Evolutionary conservation across 441 rosid species (phyloP).

Genomic region (Capsella rubella): DNA sequence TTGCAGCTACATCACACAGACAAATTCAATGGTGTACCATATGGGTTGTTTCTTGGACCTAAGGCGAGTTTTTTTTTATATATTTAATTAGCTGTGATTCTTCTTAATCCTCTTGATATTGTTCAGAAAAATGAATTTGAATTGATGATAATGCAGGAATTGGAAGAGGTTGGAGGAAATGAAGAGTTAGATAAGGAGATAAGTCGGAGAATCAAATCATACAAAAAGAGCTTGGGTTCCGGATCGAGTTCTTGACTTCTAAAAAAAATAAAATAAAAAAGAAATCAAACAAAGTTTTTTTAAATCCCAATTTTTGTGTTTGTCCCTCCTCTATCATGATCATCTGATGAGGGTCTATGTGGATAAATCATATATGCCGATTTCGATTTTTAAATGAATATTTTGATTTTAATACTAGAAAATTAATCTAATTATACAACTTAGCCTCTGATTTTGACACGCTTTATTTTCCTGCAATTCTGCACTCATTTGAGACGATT

Average conservation of each 20-base stretch:
- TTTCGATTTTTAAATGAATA: slow-evolving; percentile 25
- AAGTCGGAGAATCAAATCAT: slow-evolving; percentile 58
- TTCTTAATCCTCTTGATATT: neutral
- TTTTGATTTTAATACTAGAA: neutral
- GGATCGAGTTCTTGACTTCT: slow-evolving; percentile 33
- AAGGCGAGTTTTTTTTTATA: slow-evolving; percentile 52
- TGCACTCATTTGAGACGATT: no score
- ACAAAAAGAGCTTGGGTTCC: slow-evolving; percentile 40
- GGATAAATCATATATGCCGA: slow-evolving; percentile 24
- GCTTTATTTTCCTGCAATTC: neutral
- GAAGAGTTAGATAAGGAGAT: slow-evolving; percentile 88
- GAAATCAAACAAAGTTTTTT: neutral
- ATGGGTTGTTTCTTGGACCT: slow-evolving; percentile 93
- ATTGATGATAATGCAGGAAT: slow-evolving; percentile 59
- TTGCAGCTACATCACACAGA: slow-evolving; percentile 92
- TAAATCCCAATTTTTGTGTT: neutral
- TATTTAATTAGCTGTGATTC: neutral
- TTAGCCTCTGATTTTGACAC: neutral
- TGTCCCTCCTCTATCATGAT: slow-evolving; percentile 9
- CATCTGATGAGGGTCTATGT: slow-evolving; percentile 17
- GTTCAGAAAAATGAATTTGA: neutral
- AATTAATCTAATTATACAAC: neutral
- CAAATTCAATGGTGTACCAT: slow-evolving; percentile 88
- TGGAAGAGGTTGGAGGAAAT: slow-evolving; percentile 85
- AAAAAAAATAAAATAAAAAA: neutral